Evolutionary conservation across 306 rosid species (phyloP).

Genomic region (Inga laurina): DNA sequence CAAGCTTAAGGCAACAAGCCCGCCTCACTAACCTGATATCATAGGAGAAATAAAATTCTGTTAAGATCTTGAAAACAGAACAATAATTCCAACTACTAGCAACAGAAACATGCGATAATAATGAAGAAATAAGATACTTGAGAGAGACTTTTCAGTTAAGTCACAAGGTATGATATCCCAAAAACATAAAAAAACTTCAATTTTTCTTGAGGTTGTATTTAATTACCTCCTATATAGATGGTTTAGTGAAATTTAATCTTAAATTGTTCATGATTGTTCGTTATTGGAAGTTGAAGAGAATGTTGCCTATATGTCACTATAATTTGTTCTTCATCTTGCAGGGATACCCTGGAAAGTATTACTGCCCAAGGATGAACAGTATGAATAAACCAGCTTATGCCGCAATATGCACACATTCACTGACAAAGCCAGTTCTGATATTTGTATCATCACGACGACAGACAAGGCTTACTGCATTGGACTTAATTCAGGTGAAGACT

Average conservation of each 20-base stretch:
- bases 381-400: slow-evolving; percentile 99
- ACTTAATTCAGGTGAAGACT: slow-evolving; percentile 79
- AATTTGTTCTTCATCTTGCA: slow-evolving; percentile 28
- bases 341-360: slow-evolving; percentile 99
- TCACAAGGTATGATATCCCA: not conserved
- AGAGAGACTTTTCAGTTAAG: not conserved
- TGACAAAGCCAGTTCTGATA: slow-evolving; percentile 94
- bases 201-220: not conserved
- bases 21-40: not conserved
- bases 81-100: not conserved
- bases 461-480: slow-evolving; percentile 95
- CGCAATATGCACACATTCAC: slow-evolving; percentile 97
- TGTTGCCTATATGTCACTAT: not conserved
- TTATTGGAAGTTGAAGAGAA: slow-evolving; percentile 5
- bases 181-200: not conserved
- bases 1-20: not conserved
- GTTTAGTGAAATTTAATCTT: not conserved
- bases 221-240: not conserved
- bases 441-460: slow-evolving; percentile 98
- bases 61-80: not conserved
- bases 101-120: not conserved
- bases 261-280: not conserved
- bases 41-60: not conserved
- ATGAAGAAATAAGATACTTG: not conserved
- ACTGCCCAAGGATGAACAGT: slow-evolving; percentile 98